Percentiles rank a stretch among this genome's conserved stretches.
Conservation (phyloP, 805 yeast genomes). For the Sugiyamaella lignohabitans region DNA sequence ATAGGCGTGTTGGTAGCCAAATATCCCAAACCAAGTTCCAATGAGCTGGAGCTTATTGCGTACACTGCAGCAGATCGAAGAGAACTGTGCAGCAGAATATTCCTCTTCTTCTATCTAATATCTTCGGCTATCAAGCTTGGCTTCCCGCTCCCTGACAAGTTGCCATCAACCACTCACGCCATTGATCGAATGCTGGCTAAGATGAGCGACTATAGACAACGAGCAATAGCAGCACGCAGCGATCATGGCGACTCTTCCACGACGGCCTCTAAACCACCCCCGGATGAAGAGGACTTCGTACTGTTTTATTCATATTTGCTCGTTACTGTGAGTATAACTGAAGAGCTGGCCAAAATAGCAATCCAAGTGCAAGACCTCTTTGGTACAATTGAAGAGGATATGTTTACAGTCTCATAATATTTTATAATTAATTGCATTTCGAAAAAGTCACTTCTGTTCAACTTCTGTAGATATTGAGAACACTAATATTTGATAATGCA, state of each 20-base stretch:
- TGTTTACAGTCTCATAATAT: constrained; percentile 31
- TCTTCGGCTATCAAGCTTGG: constrained; percentile 69
- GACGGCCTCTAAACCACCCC: neutral
- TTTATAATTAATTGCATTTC: too few relatives aligned
- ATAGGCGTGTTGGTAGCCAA: constrained; percentile 61
- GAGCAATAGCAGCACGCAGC: constrained; percentile 26
- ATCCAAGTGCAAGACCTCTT: constrained; percentile 49
- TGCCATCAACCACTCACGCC: constrained; percentile 72
- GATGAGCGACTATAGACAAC: constrained; percentile 50
- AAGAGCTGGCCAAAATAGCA: constrained; percentile 56
- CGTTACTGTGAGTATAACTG: constrained; percentile 61
- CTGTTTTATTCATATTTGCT: constrained; percentile 67
- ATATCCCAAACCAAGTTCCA: constrained; percentile 46
- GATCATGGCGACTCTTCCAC: neutral
- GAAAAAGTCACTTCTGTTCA: too few relatives aligned
- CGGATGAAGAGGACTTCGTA: constrained; percentile 67
- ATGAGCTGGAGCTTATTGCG: constrained; percentile 51
- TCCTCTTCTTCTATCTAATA: constrained; percentile 58
- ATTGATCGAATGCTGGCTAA: constrained; percentile 62
- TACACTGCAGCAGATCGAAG: constrained; percentile 46
- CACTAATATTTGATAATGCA: too few relatives aligned
- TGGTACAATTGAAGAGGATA: constrained; percentile 55
- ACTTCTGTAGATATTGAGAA: too few relatives aligned
- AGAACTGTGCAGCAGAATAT: constrained; percentile 67
- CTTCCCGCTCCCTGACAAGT: constrained; percentile 68